Conservation (phyloP, 2,329 filamentous ascomycete genomes). For the Aureobasidium sp. region DNA sequence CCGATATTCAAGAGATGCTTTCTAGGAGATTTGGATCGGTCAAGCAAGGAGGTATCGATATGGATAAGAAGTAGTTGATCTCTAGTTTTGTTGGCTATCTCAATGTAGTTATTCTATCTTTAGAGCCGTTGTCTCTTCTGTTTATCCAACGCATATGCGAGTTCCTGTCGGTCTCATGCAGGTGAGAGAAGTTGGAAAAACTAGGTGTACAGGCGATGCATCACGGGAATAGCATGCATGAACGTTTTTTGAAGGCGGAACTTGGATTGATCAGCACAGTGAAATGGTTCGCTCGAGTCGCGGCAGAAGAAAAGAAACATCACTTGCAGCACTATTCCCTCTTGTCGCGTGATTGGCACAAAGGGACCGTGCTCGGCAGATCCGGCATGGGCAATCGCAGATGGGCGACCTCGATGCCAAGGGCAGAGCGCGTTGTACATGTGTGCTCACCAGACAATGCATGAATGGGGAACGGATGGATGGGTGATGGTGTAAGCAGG, state of each 20-base stretch:
- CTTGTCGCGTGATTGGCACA: constrained; percentile 13
- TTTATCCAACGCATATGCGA: not conserved
- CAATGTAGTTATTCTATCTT: not conserved
- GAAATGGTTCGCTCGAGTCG: not conserved
- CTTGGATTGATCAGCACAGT: not conserved
- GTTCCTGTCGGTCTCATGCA: not conserved
- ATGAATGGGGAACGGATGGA: not conserved
- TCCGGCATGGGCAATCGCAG: constrained; percentile 6
- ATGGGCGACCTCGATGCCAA: constrained; percentile 2
- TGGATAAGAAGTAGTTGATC: not conserved
- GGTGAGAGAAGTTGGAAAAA: not conserved
- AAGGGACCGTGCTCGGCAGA: constrained; percentile 1
- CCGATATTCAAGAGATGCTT: constrained; percentile 28
- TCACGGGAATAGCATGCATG: constrained; percentile 4
- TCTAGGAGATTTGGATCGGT: constrained; percentile 25
- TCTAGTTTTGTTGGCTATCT: not conserved
- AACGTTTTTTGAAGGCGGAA: not conserved
- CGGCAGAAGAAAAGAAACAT: not conserved
- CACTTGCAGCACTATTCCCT: not conserved
- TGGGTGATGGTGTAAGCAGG: not conserved
- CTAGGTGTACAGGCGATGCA: not conserved
- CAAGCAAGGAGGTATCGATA: constrained; percentile 17
- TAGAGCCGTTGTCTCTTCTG: not conserved
- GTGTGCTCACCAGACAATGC: not conserved
- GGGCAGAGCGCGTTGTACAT: constrained; percentile 2